phyloP scores from a whole-genome alignment of 306 rosid genomes.

The Delonix regia region DNA sequence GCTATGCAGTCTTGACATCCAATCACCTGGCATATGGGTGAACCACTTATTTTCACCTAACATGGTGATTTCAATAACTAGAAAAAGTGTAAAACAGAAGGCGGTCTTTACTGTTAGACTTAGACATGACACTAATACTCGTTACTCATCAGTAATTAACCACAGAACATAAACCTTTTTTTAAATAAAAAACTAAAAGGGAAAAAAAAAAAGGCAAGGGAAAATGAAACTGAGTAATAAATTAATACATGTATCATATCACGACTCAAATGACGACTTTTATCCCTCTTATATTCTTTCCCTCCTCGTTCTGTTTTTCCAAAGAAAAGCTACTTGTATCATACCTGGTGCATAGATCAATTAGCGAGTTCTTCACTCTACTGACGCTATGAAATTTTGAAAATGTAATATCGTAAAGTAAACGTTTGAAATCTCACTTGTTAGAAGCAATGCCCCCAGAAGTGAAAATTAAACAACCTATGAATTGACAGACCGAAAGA shows the following conservation, averaged over 20 bases:
- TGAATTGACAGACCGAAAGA: neutral
- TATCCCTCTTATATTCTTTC: neutral
- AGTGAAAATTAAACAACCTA: neutral
- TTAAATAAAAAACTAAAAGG: neutral
- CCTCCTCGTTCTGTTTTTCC: neutral
- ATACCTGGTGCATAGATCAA: neutral
- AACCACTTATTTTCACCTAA: neutral
- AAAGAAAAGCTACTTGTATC: neutral
- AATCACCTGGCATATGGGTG: neutral
- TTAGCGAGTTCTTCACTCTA: neutral
- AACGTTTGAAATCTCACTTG: neutral
- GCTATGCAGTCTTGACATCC: neutral
- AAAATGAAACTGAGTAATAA: neutral
- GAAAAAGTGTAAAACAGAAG: neutral
- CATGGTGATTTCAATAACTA: neutral
- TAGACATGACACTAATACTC: neutral
- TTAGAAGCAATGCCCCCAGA: neutral
- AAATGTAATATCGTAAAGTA: neutral
- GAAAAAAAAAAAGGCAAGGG: neutral
- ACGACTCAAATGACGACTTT: neutral
- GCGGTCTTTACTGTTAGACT: neutral
- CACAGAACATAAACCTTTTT: neutral
- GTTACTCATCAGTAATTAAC: neutral
- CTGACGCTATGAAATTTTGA: neutral
- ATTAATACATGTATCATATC: conserved; percentile 6